These are phyloP conservation scores for Nematodospora anomalae DNA, from an alignment of 1,139 yeast genomes.

Conservation along the genomic window DNA sequence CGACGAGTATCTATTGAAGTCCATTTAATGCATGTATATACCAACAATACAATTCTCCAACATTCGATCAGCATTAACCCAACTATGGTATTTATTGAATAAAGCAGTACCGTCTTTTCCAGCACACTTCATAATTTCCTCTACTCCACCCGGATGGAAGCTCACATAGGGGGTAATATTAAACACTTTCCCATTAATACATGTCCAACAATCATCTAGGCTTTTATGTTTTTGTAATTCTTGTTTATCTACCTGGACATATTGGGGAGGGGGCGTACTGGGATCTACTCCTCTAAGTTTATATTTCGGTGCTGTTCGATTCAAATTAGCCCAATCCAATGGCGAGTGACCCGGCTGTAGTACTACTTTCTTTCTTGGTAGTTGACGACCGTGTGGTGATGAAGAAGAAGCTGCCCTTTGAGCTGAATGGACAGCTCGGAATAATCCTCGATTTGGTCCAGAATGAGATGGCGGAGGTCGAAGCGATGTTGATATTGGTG, in stretches of 20 bases:
- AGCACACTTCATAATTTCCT: slow-evolving; percentile 74
- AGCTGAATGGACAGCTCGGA: slow-evolving; percentile 43
- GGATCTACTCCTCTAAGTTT: slow-evolving; percentile 42
- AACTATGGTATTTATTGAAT: slow-evolving; percentile 79
- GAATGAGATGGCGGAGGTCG: slow-evolving; percentile 6
- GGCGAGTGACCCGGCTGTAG: slow-evolving; percentile 83
- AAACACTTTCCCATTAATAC: slow-evolving; percentile 76
- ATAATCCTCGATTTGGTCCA: slow-evolving; percentile 18
- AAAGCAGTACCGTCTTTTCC: slow-evolving; percentile 83
- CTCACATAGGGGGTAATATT: slow-evolving; percentile 78
- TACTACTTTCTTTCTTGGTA: slow-evolving; percentile 52
- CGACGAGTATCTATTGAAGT: background rate
- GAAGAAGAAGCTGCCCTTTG: slow-evolving; percentile 31
- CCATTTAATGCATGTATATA: slow-evolving; percentile 21
- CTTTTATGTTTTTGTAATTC: slow-evolving; percentile 62
- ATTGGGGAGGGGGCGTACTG: slow-evolving; percentile 43
- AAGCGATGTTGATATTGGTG: slow-evolving; percentile 6
- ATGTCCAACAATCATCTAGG: slow-evolving; percentile 80
- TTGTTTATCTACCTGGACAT: slow-evolving; percentile 53
- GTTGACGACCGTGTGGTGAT: slow-evolving; percentile 17
- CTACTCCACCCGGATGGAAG: slow-evolving; percentile 93
- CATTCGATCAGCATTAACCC: slow-evolving; percentile 88
- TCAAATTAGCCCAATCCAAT: slow-evolving; percentile 77
- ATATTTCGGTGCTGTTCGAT: slow-evolving; percentile 29
- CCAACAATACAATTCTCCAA: slow-evolving; percentile 80